Evolutionary conservation across 192 early-diverging fungal species (phyloP).

Genomic region (Thoreauomyces humboldtii): DNA sequence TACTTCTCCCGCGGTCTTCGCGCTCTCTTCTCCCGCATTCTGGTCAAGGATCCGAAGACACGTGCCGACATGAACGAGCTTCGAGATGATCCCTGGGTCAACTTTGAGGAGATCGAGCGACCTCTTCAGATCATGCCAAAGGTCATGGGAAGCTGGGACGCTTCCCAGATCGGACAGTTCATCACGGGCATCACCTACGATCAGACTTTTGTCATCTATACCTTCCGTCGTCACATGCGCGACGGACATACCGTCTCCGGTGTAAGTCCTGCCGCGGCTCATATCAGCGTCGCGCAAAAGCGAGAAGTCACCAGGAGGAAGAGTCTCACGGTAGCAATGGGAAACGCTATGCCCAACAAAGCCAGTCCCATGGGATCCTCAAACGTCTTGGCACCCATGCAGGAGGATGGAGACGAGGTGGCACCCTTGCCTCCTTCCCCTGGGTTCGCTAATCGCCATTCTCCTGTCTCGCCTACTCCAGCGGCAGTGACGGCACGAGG

Average conservation of each 20-base stretch:
- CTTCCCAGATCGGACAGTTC: conserved; percentile 43
- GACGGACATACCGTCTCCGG: conserved; percentile 39
- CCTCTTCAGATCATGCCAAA: conserved; percentile 40
- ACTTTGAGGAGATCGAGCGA: conserved; percentile 51
- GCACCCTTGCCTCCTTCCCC: not conserved
- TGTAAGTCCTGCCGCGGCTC: not conserved
- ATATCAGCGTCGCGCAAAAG: conserved; percentile 25
- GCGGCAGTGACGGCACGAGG: not conserved
- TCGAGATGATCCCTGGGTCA: conserved; percentile 57
- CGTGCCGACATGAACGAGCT: conserved; percentile 55
- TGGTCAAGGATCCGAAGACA: conserved; percentile 53
- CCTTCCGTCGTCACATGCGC: conserved; percentile 39
- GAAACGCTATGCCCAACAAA: not conserved
- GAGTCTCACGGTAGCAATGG: conserved; percentile 24
- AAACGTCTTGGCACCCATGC: not conserved
- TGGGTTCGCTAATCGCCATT: not conserved
- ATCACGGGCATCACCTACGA: conserved; percentile 49
- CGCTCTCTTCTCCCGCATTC: conserved; percentile 47
- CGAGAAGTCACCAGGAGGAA: conserved; percentile 29
- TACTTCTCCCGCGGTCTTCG: conserved; percentile 57
- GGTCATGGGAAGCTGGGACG: conserved; percentile 36
- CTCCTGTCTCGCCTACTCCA: not conserved
- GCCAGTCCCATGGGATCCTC: not conserved
- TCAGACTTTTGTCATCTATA: conserved; percentile 46
- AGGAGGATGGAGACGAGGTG: conserved; percentile 1